Conservation (phyloP, 192 early-diverging fungal species). For the Phycomyces nitens region DNA sequence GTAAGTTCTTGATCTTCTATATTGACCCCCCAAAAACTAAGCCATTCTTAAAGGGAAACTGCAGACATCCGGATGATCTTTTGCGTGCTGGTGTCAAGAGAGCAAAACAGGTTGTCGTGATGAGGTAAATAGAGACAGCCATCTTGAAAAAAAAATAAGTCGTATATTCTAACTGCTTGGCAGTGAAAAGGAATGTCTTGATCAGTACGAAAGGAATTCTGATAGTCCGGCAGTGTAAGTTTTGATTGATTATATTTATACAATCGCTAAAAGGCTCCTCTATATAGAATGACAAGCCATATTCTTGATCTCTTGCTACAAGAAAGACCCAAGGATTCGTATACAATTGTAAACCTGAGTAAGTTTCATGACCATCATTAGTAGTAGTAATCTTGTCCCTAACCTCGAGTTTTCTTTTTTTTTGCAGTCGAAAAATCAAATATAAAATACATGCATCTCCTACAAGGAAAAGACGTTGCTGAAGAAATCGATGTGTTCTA, state of each 20-base stretch:
- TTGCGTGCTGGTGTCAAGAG: slow-evolving; percentile 43
- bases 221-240: slow-evolving; percentile 40
- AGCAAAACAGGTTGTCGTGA: slow-evolving; percentile 43
- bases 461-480: slow-evolving; percentile 29
- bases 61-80: slow-evolving; percentile 44
- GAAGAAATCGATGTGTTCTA: slow-evolving; percentile 40
- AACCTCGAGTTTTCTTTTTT: too few relatives aligned
- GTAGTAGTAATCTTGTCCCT: too few relatives aligned
- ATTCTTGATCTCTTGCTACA: slow-evolving; percentile 49
- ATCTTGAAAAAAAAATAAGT: neutral
- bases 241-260: neutral
- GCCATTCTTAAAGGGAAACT: slow-evolving; percentile 35
- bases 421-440: slow-evolving; percentile 41
- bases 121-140: slow-evolving; percentile 15
- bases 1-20: slow-evolving; percentile 22
- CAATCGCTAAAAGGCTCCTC: too few relatives aligned
- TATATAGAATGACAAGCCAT: slow-evolving; percentile 61
- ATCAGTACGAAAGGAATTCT: slow-evolving; percentile 38
- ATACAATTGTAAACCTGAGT: slow-evolving; percentile 39
- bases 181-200: slow-evolving; percentile 34
- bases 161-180: too few relatives aligned
- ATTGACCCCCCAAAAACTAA: neutral
- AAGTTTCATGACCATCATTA: neutral
- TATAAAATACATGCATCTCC: slow-evolving; percentile 52
- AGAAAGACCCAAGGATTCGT: slow-evolving; percentile 31